These are phyloP conservation scores for Paramecium pentaurelia DNA, from an alignment of 73 alveolate species.

Conservation along the genomic window DNA sequence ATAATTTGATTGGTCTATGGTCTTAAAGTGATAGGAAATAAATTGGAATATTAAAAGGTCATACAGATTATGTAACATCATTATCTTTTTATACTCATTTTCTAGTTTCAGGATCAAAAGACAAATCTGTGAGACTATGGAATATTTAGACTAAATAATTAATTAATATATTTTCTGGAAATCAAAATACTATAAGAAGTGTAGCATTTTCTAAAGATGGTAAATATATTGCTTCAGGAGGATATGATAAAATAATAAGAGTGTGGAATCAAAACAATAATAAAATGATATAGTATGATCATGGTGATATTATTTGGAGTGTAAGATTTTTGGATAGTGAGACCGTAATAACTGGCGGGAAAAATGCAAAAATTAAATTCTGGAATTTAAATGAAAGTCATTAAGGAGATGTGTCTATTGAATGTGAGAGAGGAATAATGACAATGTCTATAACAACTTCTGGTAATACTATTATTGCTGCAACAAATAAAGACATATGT, in stretches of 20 bases:
- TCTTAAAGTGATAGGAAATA: not conserved
- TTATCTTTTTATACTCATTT: not conserved
- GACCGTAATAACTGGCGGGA: not conserved
- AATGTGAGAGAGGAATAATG: not conserved
- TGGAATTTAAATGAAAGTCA: not conserved
- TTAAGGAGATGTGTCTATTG: not conserved
- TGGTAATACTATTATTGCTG: not conserved
- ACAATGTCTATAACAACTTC: not conserved
- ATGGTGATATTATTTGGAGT: conserved; percentile 19
- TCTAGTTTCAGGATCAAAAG: conserved; percentile 20
- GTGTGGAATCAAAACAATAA: conserved; percentile 71
- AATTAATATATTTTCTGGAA: not conserved
- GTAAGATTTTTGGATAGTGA: not conserved
- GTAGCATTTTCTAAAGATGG: conserved; percentile 90
- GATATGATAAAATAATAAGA: conserved; percentile 89
- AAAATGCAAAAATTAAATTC: not conserved
- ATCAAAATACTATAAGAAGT: conserved; percentile 82
- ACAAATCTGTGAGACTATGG: not conserved
- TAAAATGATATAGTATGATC: not conserved
- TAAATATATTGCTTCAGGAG: conserved; percentile 83
- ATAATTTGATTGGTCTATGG: not conserved
- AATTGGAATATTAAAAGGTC: not conserved
- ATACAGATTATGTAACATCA: conserved; percentile 5
- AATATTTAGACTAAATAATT: not conserved
- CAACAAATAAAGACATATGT: not conserved